Conservation (phyloP, 441 rosid genomes). For the Syzygium syzygioides region DNA sequence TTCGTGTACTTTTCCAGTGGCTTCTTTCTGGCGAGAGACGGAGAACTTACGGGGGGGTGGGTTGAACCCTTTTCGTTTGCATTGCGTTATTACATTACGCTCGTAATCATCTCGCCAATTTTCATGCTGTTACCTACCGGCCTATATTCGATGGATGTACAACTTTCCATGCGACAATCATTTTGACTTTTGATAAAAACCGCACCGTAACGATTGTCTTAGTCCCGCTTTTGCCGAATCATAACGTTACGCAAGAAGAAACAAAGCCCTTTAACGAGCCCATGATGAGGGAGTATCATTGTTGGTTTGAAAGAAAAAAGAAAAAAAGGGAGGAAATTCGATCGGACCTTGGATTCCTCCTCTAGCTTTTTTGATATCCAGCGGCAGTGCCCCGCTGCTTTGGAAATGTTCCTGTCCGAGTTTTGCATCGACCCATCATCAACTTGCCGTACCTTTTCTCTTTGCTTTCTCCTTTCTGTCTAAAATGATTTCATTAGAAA, state of each 20-base stretch:
- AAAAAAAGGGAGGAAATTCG: background rate
- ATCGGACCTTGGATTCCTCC: background rate
- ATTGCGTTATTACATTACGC: background rate
- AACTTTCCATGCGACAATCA: background rate
- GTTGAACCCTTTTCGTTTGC: background rate
- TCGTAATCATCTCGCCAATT: background rate
- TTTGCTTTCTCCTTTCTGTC: no score
- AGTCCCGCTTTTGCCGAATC: background rate
- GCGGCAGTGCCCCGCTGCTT: background rate
- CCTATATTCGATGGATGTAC: background rate
- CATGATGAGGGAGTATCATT: background rate
- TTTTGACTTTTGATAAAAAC: background rate
- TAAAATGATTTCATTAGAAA: background rate
- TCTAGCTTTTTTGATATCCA: background rate
- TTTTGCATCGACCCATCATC: background rate
- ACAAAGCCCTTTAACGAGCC: background rate
- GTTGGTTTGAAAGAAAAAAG: background rate
- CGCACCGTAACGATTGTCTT: background rate
- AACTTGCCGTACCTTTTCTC: no score
- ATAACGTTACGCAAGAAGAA: background rate
- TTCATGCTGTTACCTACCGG: background rate
- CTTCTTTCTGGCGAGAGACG: background rate
- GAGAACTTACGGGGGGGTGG: background rate
- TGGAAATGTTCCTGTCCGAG: background rate
- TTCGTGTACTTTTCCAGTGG: background rate